Base-by-base conservation (phyloP, 305 asterid genomes). In the Solanum hybrid region DNA sequence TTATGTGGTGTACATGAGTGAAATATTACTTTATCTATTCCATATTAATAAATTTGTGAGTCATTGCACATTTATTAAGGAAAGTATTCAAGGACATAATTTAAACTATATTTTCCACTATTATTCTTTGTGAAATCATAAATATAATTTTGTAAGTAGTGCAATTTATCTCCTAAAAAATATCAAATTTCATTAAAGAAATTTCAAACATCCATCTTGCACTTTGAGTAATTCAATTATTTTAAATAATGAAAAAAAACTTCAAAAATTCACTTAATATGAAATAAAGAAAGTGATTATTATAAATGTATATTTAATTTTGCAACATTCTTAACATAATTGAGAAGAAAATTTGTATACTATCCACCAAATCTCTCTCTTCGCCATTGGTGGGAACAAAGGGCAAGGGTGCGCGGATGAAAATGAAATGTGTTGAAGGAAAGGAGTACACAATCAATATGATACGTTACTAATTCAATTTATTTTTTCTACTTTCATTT, bases 51-150 rank as follows among this genome's bases (percentile, higher is more conserved):
- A 56, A 56, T 60, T 60, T 20, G 11, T 20, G 2, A 60, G 2
- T 20, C 0, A 20, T 0, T 20, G 0, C 0, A 60, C 2, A 1
- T 60, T 60, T 20, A 60, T 60, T 60, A 60, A 7, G 24, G 7
- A 20, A 60, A 60, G 1, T 0, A 60, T 20, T 60, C 1, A 60
- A 60, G 24, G 1, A 7, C 1, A 60, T 20, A 60, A 60, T 60
- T 60, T 60, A 20, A 60, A 60, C 0, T 1, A 60, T 3, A 60
- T 20, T 60, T 51, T 3, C 4, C 4, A 51, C 66, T 51, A 16
- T 51, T 0, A 0, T 51, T 0, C 10, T 6, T 20, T 60, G 2
- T 20, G 4, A 60, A 20, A 20, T 60, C 5, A 20, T 60, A 20
- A 20, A 60, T 20, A 60, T 3, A 56, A 17, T 56, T 56, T 3